These are phyloP conservation scores for Chaetomium tenue DNA, from an alignment of 495 filamentous ascomycete species.

Conservation along the genomic window DNA sequence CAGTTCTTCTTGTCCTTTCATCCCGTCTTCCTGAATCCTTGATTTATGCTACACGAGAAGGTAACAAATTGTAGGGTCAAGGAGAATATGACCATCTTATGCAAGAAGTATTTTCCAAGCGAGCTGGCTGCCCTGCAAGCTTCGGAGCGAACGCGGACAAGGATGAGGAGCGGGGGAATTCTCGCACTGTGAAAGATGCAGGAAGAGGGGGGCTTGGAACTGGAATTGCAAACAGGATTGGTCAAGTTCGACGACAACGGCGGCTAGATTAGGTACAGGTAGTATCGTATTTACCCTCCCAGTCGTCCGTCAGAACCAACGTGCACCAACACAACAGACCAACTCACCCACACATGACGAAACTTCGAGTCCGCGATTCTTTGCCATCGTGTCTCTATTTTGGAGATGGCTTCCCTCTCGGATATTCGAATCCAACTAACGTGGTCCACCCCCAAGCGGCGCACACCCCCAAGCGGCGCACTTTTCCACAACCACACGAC, in stretches of 20 bases:
- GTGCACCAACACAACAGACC: neutral
- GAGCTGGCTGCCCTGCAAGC: conserved; percentile 7
- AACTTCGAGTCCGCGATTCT: neutral
- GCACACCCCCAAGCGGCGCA: too few species aligned
- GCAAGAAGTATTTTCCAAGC: conserved; percentile 14
- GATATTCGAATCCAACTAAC: conserved; percentile 16
- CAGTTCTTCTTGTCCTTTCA: too few species aligned
- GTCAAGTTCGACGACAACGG: too few species aligned
- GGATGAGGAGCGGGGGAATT: neutral
- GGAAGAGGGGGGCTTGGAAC: too few species aligned
- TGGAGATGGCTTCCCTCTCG: conserved; percentile 15
- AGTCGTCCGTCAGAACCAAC: neutral
- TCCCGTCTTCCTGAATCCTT: too few species aligned
- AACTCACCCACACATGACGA: too few species aligned
- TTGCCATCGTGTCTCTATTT: neutral
- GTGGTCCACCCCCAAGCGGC: too few species aligned
- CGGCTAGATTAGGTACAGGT: neutral
- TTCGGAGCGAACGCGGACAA: neutral
- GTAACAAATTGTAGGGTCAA: conserved; percentile 12
- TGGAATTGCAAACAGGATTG: too few species aligned
- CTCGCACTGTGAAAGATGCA: too few species aligned
- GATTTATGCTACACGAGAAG: too few species aligned
- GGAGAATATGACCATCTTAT: conserved; percentile 17
- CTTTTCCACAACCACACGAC: too few species aligned
- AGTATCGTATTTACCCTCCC: neutral